Evolutionary conservation across 2,329 filamentous ascomycete species (phyloP).

Genomic region (Lizonia empirigonia): DNA sequence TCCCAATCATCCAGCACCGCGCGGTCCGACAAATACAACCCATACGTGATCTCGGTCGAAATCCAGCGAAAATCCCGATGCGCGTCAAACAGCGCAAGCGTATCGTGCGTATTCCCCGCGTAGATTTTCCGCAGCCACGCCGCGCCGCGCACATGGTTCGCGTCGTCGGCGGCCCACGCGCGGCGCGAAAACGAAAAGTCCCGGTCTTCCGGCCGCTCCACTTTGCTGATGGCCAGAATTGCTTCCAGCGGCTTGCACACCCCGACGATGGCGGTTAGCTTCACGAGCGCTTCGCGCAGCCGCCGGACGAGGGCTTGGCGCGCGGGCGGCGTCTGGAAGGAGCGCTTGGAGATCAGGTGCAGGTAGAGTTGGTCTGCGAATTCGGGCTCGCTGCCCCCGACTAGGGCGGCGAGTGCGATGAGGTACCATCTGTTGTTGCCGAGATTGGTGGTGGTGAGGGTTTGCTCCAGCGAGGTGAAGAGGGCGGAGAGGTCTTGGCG

Average conservation of each 20-base stretch:
- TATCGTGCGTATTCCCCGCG: conserved; percentile 54
- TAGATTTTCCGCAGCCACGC: conserved; percentile 65
- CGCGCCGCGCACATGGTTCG: conserved; percentile 59
- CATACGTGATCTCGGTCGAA: conserved; percentile 61
- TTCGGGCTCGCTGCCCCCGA: conserved; percentile 59
- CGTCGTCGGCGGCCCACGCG: conserved; percentile 63
- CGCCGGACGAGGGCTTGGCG: conserved; percentile 58
- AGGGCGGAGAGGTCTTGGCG: background rate
- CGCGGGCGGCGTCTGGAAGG: conserved; percentile 51
- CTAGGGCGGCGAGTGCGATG: conserved; percentile 51
- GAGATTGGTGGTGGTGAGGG: conserved; percentile 41
- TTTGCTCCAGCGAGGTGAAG: conserved; percentile 1
- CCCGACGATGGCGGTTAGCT: conserved; percentile 61
- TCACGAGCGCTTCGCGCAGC: conserved; percentile 64
- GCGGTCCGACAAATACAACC: conserved; percentile 62
- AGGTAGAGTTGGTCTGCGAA: conserved; percentile 62
- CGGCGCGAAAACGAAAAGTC: conserved; percentile 28
- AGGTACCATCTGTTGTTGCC: conserved; percentile 56
- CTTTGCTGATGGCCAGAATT: conserved; percentile 56
- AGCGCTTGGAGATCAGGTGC: conserved; percentile 58
- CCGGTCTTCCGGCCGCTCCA: background rate
- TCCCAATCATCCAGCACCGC: conserved; percentile 60
- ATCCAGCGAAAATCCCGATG: conserved; percentile 53
- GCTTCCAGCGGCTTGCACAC: conserved; percentile 68
- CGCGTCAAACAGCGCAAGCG: conserved; percentile 40